A percentile compares a stretch with the other conserved stretches of the same genome.
phyloP scores from a whole-genome alignment of 176 grass and related monocot species.

The Paspalum vaginatum region DNA sequence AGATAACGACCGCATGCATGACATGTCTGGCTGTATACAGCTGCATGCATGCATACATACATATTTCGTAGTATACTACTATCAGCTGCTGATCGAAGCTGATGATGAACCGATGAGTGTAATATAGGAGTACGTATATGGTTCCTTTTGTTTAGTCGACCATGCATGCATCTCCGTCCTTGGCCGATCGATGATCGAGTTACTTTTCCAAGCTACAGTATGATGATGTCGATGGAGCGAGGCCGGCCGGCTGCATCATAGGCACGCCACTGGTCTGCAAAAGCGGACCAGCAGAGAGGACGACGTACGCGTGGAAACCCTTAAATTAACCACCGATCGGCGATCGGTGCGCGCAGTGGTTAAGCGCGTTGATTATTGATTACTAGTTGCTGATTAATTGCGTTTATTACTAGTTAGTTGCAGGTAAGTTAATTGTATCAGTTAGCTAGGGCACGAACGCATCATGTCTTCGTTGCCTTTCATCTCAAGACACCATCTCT shows the following conservation, averaged over 20 bases:
- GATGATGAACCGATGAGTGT: too few species aligned
- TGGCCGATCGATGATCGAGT: not conserved
- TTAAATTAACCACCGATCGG: not conserved
- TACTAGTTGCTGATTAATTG: not conserved
- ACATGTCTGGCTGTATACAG: too few species aligned
- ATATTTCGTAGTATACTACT: too few species aligned
- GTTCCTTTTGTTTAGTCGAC: too few species aligned
- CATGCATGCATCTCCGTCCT: not conserved
- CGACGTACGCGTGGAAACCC: too few species aligned
- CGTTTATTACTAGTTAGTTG: not conserved
- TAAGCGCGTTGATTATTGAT: not conserved
- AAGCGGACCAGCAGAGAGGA: too few species aligned
- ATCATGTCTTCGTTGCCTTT: constrained; percentile 32
- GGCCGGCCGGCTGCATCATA: constrained; percentile 5
- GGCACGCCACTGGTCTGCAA: not conserved
- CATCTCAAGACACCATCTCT: not conserved
- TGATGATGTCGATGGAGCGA: not conserved
- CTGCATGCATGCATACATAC: too few species aligned
- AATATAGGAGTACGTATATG: too few species aligned
- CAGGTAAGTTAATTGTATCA: not conserved
- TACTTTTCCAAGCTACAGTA: constrained; percentile 2
- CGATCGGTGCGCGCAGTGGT: not conserved
- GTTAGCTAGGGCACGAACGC: not conserved
- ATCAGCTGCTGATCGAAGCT: too few species aligned
- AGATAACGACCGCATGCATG: too few species aligned